These are phyloP conservation scores for Plantago rigida DNA, from an alignment of 305 asterid genomes.

Conservation along the genomic window DNA sequence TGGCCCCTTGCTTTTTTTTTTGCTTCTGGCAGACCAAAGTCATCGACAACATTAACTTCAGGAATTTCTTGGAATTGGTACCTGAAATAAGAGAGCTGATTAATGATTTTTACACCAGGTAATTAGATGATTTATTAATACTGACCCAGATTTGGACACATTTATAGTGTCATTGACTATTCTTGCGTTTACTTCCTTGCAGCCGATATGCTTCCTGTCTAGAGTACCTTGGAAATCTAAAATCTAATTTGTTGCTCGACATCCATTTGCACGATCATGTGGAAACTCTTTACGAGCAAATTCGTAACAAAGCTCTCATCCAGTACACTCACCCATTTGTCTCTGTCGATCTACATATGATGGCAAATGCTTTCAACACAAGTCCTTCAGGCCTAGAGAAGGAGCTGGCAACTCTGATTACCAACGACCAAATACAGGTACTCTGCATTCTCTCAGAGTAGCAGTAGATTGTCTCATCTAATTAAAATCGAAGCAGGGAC, in stretches of 20 bases:
- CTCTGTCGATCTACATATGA: slow-evolving; percentile 83
- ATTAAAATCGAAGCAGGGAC: neutral
- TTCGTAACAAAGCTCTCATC: slow-evolving; percentile 91
- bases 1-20: slow-evolving; percentile 1
- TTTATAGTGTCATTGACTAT: neutral
- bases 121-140: neutral
- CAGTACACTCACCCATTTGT: slow-evolving; percentile 89
- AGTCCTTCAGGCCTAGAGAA: slow-evolving; percentile 64
- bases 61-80: slow-evolving; percentile 58
- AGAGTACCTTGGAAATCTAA: slow-evolving; percentile 78
- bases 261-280: slow-evolving; percentile 95
- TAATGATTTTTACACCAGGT: slow-evolving; percentile 67
- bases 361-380: slow-evolving; percentile 92
- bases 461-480: neutral
- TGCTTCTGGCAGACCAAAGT: slow-evolving; percentile 47
- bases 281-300: slow-evolving; percentile 73
- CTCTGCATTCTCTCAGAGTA: neutral
- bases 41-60: slow-evolving; percentile 54
- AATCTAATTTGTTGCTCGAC: slow-evolving; percentile 74
- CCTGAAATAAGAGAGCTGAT: slow-evolving; percentile 71
- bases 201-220: slow-evolving; percentile 92
- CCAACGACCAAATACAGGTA: slow-evolving; percentile 88
- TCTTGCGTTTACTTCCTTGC: slow-evolving; percentile 25
- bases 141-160: neutral
- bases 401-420: slow-evolving; percentile 83